These are phyloP conservation scores for Dictyostelium discoideum DNA, from an alignment of 78 protist genomes.

Conservation along the genomic window DNA sequence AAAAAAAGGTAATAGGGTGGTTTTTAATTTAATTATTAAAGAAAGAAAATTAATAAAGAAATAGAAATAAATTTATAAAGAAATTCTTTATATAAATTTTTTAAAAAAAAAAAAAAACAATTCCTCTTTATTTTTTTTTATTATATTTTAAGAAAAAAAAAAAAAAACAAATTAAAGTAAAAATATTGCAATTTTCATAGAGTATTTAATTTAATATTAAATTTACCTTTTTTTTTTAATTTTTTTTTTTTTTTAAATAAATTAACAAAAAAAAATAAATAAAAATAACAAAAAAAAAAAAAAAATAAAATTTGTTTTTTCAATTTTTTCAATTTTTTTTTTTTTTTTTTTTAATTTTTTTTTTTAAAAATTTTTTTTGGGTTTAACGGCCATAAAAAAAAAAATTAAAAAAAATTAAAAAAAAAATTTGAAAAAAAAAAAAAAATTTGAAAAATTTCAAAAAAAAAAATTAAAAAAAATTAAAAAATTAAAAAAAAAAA, in stretches of 20 bases:
- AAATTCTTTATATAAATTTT: no score
- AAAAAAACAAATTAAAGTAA: not conserved
- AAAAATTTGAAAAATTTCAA: not conserved
- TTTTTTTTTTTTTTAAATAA: no score
- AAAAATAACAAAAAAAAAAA: not conserved
- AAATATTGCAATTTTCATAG: not conserved
- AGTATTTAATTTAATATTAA: not conserved
- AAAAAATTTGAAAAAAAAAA: no score
- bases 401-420: no score
- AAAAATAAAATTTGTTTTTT: not conserved
- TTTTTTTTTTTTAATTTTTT: conserved; percentile 8
- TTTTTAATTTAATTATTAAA: no score
- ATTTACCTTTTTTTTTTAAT: not conserved
- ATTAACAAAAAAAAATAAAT: not conserved
- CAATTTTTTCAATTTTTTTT: not conserved
- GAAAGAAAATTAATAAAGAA: no score
- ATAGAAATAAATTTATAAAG: not conserved
- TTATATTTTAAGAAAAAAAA: no score
- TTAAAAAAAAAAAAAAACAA: not conserved
- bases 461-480: no score
- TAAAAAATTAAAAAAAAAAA: not conserved
- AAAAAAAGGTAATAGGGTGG: not conserved
- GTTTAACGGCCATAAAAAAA: no score
- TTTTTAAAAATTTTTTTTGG: not conserved
- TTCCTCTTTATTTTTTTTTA: not conserved